Conservation (phyloP, 768 basidiomycete species). For the Fomitopsis serialis region DNA sequence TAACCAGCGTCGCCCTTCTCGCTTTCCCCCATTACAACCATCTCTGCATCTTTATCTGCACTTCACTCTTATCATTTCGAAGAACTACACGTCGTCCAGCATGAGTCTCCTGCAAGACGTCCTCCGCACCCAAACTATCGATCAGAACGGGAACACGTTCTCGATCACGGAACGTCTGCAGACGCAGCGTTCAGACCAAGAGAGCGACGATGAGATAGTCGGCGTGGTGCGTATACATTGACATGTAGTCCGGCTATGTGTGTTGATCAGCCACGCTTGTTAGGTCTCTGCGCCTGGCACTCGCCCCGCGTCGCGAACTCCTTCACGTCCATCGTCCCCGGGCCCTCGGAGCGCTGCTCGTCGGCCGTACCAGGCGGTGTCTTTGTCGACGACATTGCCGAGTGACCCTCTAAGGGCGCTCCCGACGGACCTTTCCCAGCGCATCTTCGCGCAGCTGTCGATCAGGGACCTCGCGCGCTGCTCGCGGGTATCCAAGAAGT, state of each 20-base stretch:
- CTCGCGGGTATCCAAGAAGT: conserved; percentile 78
- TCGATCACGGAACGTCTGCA: not conserved
- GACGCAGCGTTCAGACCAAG: conserved; percentile 30
- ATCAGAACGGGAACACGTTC: conserved; percentile 7
- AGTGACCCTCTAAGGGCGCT: conserved; percentile 64
- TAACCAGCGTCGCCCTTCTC: no score
- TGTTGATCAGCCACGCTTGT: conserved; percentile 4
- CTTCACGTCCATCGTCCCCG: conserved; percentile 47
- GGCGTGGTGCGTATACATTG: conserved; percentile 54
- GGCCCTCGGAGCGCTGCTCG: conserved; percentile 27
- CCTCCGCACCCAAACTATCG: conserved; percentile 47
- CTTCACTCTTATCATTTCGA: not conserved
- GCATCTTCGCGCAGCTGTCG: conserved; percentile 61
- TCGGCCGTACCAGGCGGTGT: conserved; percentile 33
- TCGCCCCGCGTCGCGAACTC: conserved; percentile 37
- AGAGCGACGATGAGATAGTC: conserved; percentile 66
- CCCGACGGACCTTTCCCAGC: conserved; percentile 78
- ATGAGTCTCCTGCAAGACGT: conserved; percentile 70
- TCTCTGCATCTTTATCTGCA: not conserved
- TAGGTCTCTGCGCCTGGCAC: conserved; percentile 68
- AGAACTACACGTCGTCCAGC: not conserved
- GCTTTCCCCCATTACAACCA: conserved; percentile 1
- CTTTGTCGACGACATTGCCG: conserved; percentile 24
- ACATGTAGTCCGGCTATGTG: not conserved
- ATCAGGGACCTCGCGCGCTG: conserved; percentile 69